Base-by-base conservation (phyloP, 1,284 basidiomycete genomes). In the Phlebopus sp. region DNA sequence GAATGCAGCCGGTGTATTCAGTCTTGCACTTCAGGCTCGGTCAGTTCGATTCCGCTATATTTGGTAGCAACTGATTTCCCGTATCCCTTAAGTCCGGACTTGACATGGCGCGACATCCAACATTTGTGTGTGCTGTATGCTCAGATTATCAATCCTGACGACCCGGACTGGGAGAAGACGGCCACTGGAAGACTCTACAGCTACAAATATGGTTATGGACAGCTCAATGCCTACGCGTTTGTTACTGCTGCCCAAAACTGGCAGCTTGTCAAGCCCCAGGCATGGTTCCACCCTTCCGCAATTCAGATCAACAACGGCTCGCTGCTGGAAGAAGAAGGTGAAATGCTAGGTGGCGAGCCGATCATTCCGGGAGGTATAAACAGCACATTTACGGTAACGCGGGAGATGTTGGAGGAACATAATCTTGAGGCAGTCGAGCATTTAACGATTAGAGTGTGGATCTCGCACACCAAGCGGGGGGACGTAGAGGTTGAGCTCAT, bases 201-300 rank as follows among this genome's bases (percentile, higher is more conserved):
- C 64, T 98, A 99, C 78, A 98, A 98, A 69, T 99, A 96, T 59
- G 97, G 97, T 2, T 99, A 88, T 62, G 97, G 97, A 18, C 82
- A 82, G 37, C 75, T 99, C 51, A 89, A 97, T 64, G 96, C 88
- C 1, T 90, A 85, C 45, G 75, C 70, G 37, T 93, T 91, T 58
- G 85, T 99, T 54, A 86, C 82, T 52, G 86, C 86, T 1, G 92
- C 94, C 2, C 78, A 86, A 60, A 68, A 74, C 2, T 98, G 95
- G 92, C 68, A 86, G 48, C 77, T 89, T 9, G 94, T 97, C 59
- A 97, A 96, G 63, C 94, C 96, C 1, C 97, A 99, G 70, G 82
- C 91, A 0, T 98, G 93, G 92, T 77, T 91, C 46, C 78, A 86
- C 55, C 81, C 86, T 4, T 78, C 84, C 10, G 77, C 86, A 0